Conservation (phyloP, 2,329 filamentous ascomycete species). For the Penicillium sp. region DNA sequence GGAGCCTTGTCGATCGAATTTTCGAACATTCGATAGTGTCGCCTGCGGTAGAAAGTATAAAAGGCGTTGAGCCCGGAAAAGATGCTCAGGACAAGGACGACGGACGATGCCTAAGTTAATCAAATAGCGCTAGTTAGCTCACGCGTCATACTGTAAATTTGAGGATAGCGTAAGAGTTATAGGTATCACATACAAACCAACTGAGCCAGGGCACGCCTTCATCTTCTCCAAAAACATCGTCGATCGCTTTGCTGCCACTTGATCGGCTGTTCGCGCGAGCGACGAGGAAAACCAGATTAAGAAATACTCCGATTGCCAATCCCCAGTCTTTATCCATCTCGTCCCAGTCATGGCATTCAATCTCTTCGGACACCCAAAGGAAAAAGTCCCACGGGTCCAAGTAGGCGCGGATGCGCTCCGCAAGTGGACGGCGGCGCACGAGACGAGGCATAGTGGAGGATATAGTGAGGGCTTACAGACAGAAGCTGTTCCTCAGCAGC, state of each 20-base stretch:
- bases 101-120: slow-evolving; percentile 58
- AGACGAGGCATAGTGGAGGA: slow-evolving; percentile 68
- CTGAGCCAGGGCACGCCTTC: slow-evolving; percentile 63
- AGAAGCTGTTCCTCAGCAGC: slow-evolving; percentile 20
- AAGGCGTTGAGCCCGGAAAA: slow-evolving; percentile 73
- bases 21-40: slow-evolving; percentile 90
- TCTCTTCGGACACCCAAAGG: slow-evolving; percentile 86
- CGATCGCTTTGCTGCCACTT: slow-evolving; percentile 52
- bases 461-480: neutral
- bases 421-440: slow-evolving; percentile 75
- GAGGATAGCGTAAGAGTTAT: neutral
- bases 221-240: slow-evolving; percentile 83
- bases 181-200: slow-evolving; percentile 56
- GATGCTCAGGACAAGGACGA: slow-evolving; percentile 67
- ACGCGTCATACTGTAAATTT: neutral
- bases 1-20: slow-evolving; percentile 73
- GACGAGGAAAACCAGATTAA: slow-evolving; percentile 79
- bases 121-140: slow-evolving; percentile 2
- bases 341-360: slow-evolving; percentile 89
- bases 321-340: slow-evolving; percentile 71
- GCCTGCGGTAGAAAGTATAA: slow-evolving; percentile 77
- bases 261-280: slow-evolving; percentile 72
- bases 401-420: slow-evolving; percentile 74
- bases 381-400: slow-evolving; percentile 87
- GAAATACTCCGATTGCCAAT: slow-evolving; percentile 67